Base-by-base conservation (phyloP, 2,329 filamentous ascomycete genomes). In the Hirsutella minnesotensis region DNA sequence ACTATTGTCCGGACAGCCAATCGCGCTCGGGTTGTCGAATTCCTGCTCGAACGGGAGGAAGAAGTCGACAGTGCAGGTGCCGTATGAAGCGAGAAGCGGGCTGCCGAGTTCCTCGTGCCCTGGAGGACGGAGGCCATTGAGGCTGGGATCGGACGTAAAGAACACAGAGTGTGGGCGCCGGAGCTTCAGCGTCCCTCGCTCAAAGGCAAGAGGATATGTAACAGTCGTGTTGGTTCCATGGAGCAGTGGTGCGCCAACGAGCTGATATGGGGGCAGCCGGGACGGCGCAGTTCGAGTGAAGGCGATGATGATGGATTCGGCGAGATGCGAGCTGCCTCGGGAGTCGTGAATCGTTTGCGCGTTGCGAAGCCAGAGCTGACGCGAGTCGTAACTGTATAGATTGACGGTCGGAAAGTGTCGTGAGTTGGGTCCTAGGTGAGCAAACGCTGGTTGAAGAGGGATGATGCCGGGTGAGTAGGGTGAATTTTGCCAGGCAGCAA, bases 71-170 rank as follows among this genome's bases (percentile, higher is more conserved):
- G 16, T 35, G 16, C 18, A 9, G 33, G 16, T 4, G 33, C 15
- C 9, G 12, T 3, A 35, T 35, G 33, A 18, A 18, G 13, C 5
- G 16, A 18, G 16, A 35, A n/a, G 12, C 33, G 33, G 18, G 33
- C 33, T n/a, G 51, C 50, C 5, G 51, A 48, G 45, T 51, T 46
- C 18, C 51, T 44, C 21, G 48, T 47, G 38, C 36, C 47, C 36
- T 46, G 49, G 36, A 46, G 47, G 12, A 55, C 30, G 16, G 47
- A 47, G 15, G 53, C 47, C 53, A 56, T 56, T 46, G 47, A 10
- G n/a, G 35, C 43, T 24, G n/a, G 21, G 31, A 27, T 38, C 18
- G 20, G 45, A 43, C 43, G 44, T 22, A 22, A 39, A 20, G 38
- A 40, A 43, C 46, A 34, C 21, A 43, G 43, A 37, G 13, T 16